Conservation (phyloP, 192 early-diverging fungal genomes). For the Coemansia sp. region DNA sequence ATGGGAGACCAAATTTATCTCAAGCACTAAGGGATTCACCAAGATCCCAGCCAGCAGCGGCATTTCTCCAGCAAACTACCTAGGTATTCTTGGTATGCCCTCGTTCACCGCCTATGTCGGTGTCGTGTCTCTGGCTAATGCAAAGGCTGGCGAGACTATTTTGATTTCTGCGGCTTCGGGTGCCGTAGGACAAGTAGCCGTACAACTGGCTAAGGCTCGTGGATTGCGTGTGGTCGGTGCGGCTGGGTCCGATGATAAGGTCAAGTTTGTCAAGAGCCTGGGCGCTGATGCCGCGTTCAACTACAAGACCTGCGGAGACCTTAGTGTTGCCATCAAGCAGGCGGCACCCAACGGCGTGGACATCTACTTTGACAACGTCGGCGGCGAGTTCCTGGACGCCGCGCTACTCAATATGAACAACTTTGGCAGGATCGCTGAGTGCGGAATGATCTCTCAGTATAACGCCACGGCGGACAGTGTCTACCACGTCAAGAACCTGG, state of each 20-base stretch:
- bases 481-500: constrained; percentile 65
- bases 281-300: constrained; percentile 89
- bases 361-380: constrained; percentile 86
- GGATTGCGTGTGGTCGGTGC: constrained; percentile 82
- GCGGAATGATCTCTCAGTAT: constrained; percentile 77
- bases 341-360: constrained; percentile 81
- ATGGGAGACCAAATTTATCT: constrained; percentile 52
- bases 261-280: constrained; percentile 66
- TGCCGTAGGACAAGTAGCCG: constrained; percentile 74
- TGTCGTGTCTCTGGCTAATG: constrained; percentile 64
- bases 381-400: constrained; percentile 78
- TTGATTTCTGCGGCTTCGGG: constrained; percentile 82
- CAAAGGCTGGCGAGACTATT: constrained; percentile 82
- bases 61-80: constrained; percentile 61
- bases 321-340: constrained; percentile 57
- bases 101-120: constrained; percentile 80
- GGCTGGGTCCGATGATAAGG: constrained; percentile 85
- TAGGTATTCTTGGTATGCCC: constrained; percentile 80
- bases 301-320: constrained; percentile 76
- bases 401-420: constrained; percentile 68
- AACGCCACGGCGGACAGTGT: constrained; percentile 46
- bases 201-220: constrained; percentile 76
- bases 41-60: constrained; percentile 22
- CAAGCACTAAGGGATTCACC: constrained; percentile 21
- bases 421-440: constrained; percentile 68